Conservation (phyloP, 2,329 filamentous ascomycete species). For the Alternaria angustiovoidea region DNA sequence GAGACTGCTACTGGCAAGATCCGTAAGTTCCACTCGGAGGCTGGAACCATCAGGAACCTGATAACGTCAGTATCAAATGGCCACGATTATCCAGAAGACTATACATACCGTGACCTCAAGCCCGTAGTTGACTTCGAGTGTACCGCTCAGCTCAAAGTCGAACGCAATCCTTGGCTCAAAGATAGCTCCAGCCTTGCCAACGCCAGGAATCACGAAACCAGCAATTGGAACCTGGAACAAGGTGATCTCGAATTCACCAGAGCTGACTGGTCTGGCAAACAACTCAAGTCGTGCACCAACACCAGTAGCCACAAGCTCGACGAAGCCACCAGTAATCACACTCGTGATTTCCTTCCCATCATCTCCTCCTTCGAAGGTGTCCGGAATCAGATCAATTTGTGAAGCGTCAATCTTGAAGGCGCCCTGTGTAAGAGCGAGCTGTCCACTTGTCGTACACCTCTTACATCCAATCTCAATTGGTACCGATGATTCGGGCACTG, state of each 20-base stretch:
- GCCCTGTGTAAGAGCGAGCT: conserved; percentile 43
- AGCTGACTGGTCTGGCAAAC: conserved; percentile 35
- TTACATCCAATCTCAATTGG: conserved; percentile 45
- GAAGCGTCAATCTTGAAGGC: conserved; percentile 37
- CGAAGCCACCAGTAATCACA: conserved; percentile 44
- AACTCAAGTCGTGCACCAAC: conserved; percentile 48
- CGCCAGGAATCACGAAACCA: conserved; percentile 46
- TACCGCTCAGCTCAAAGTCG: conserved; percentile 37
- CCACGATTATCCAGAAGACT: not conserved
- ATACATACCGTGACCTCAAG: conserved; percentile 47
- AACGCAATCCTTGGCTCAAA: conserved; percentile 42
- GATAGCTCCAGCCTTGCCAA: conserved; percentile 48
- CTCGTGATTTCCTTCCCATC: conserved; percentile 35
- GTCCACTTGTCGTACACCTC: conserved; percentile 45
- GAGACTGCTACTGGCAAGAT: conserved; percentile 35
- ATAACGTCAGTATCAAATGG: conserved; percentile 12
- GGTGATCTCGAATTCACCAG: conserved; percentile 31
- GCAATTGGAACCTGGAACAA: conserved; percentile 39
- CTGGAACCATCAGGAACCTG: conserved; percentile 42
- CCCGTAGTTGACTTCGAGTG: conserved; percentile 47
- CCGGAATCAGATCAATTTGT: conserved; percentile 34
- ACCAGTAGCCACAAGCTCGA: conserved; percentile 42
- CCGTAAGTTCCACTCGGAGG: conserved; percentile 37
- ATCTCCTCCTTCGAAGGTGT: conserved; percentile 34
- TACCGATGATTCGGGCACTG: conserved; percentile 29